phyloP scores from a whole-genome alignment of 352 stramenopile species.

The Lagenidium sp. region DNA sequence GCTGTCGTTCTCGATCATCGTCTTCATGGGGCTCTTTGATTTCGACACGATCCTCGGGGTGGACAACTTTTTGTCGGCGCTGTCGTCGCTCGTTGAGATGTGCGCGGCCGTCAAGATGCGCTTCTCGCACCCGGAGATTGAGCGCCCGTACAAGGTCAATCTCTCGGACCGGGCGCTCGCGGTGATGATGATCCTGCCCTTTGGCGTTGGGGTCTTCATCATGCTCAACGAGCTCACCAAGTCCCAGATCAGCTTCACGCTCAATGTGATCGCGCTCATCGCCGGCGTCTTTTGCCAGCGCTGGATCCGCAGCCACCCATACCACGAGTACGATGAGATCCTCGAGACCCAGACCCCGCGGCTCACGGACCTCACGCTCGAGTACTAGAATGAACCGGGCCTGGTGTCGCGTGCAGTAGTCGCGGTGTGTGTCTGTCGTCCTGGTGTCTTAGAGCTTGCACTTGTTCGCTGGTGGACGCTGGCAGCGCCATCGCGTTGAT shows the following conservation, averaged over 20 bases:
- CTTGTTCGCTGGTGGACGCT: no score
- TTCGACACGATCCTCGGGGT: slow-evolving; percentile 77
- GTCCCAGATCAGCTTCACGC: slow-evolving; percentile 49
- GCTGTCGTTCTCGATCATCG: slow-evolving; percentile 69
- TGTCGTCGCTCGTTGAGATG: slow-evolving; percentile 69
- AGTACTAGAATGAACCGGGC: slow-evolving; percentile 18
- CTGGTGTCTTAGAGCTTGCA: no score
- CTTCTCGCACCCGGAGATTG: slow-evolving; percentile 63
- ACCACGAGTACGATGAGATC: slow-evolving; percentile 49
- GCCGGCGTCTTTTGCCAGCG: slow-evolving; percentile 44
- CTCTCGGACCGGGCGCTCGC: slow-evolving; percentile 48
- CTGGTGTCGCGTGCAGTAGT: not conserved
- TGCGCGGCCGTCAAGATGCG: slow-evolving; percentile 68
- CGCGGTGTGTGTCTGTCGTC: no score
- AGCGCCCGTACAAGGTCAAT: slow-evolving; percentile 65
- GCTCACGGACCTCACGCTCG: slow-evolving; percentile 35
- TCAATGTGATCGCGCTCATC: slow-evolving; percentile 44
- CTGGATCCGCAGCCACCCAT: slow-evolving; percentile 52
- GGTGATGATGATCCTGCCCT: slow-evolving; percentile 36
- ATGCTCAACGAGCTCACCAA: slow-evolving; percentile 79
- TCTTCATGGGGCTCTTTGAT: slow-evolving; percentile 70
- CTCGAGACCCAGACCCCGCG: slow-evolving; percentile 21
- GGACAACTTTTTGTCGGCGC: slow-evolving; percentile 72
- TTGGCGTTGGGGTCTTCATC: slow-evolving; percentile 64
- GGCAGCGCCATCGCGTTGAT: no score